phyloP scores from a whole-genome alignment of 768 basidiomycete genomes.

The Trametes cingulata region DNA sequence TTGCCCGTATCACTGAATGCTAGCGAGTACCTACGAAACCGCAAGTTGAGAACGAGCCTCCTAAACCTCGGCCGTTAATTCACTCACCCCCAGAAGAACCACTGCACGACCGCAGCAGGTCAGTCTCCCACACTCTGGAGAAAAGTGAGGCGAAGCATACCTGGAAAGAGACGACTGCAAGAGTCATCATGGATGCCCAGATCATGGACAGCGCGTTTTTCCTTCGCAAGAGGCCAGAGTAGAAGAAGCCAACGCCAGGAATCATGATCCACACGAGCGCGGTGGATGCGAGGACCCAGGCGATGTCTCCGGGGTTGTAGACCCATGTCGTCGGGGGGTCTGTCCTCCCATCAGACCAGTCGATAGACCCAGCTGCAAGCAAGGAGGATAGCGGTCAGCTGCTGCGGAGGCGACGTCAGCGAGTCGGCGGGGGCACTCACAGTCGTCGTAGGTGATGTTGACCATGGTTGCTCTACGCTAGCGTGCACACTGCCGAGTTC shows the following conservation, averaged over 20 bases:
- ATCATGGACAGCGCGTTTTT: slow-evolving; percentile 96
- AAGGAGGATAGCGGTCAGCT: background rate
- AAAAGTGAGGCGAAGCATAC: slow-evolving; percentile 36
- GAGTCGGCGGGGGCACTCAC: slow-evolving; percentile 28
- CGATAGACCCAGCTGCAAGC: slow-evolving; percentile 18
- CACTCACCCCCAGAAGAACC: slow-evolving; percentile 90
- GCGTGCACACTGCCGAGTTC: background rate
- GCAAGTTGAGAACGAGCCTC: background rate
- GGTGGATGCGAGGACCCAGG: slow-evolving; percentile 69
- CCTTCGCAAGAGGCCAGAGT: slow-evolving; percentile 85
- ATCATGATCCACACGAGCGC: slow-evolving; percentile 78
- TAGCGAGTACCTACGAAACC: slow-evolving; percentile 58
- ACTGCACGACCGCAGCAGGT: slow-evolving; percentile 46
- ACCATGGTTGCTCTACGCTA: slow-evolving; percentile 35
- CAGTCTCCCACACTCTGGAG: background rate
- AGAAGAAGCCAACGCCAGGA: slow-evolving; percentile 78
- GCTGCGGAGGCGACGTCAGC: background rate
- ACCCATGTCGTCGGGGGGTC: slow-evolving; percentile 28
- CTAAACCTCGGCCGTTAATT: background rate
- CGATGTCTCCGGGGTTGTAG: slow-evolving; percentile 66
- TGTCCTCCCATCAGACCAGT: slow-evolving; percentile 28
- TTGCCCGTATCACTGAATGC: slow-evolving; percentile 72
- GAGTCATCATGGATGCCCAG: slow-evolving; percentile 71
- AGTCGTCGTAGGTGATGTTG: slow-evolving; percentile 45
- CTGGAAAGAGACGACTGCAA: slow-evolving; percentile 85